Base-by-base conservation (phyloP, 2,329 filamentous ascomycete genomes). In the Botrytis porri region DNA sequence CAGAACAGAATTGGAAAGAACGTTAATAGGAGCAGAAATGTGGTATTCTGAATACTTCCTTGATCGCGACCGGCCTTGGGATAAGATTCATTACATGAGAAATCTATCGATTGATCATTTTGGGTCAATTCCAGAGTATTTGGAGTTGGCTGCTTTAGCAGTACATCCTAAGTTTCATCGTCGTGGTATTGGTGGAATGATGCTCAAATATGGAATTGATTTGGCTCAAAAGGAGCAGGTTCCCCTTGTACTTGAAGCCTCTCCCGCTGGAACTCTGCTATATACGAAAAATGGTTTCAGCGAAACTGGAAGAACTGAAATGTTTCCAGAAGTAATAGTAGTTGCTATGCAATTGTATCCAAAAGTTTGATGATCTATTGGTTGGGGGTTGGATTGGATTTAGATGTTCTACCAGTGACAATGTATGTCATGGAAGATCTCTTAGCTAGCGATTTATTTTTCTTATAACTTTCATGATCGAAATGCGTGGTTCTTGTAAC, bases 131-230 rank as follows among this genome's bases (percentile, higher is more conserved):
- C 64, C 71, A 61, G 64, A 73, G 7, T 70, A 73, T 29, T 25
- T 51, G 4, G 45, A 63, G 35, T 43, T 73, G 3, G 59, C 41
- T n/a, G 57, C 32, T 18, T 59, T 73, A 8, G 71, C 54, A 35
- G 71, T 69, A 5, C 20, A 54, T 43, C 71, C 64, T 1, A 62
- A 45, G 16, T 69, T 48, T 37, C 65, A 73, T 70, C 71, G 71
- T 32, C 64, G 71, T 43, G 71, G 71, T 18, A 35, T 63, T 29
- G 71, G 65, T 62, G 71, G 71, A 35, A 54, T 37, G 43, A 39
- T 73, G 57, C 29, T 73, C 64, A 62, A 54, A 22, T 63, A 69
- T 67, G 64, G 64, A 16, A 70, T 73, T 20, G 45, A 70, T 62
- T 32, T 69, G 18, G 71, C 64, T 61, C 41, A 69, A 51, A 37